Percentiles rank a stretch among this genome's conserved stretches.
These are phyloP conservation scores for Colletotrichum agaves DNA, from an alignment of 2,329 filamentous ascomycete genomes.

Conservation along the genomic window DNA sequence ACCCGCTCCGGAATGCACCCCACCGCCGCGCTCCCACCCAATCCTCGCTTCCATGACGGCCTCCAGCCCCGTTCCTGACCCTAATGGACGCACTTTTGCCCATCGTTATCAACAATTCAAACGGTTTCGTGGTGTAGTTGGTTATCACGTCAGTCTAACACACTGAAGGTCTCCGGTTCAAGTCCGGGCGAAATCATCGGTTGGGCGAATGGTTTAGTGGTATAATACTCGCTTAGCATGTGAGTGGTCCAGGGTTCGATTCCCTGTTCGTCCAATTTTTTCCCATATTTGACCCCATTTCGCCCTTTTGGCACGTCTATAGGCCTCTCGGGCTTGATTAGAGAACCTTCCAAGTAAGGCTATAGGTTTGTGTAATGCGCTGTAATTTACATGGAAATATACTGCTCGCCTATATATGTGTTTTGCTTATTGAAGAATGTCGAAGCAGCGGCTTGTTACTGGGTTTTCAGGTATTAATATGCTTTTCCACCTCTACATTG, in stretches of 20 bases:
- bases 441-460: too few species aligned
- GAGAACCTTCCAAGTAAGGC: too few species aligned
- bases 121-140: conserved; percentile 50
- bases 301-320: not conserved
- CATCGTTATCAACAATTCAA: accelerated
- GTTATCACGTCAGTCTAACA: conserved; percentile 62
- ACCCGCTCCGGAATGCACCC: conserved; percentile 18
- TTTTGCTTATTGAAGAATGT: too few species aligned
- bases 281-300: not conserved
- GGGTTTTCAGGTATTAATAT: too few species aligned
- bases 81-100: not conserved
- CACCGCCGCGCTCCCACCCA: not conserved
- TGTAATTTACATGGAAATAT: too few species aligned
- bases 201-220: conserved; percentile 36
- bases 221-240: conserved; percentile 38
- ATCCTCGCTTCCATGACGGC: not conserved
- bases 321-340: not conserved
- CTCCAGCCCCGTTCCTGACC: not conserved
- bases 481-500: too few species aligned
- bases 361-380: too few species aligned
- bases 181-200: conserved; percentile 34
- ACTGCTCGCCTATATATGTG: too few species aligned
- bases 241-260: conserved; percentile 37
- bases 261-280: conserved; percentile 33
- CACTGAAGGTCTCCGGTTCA: conserved; percentile 38